Base-by-base conservation (phyloP, 2,329 filamentous ascomycete genomes). In the Aspergillus jensenii region DNA sequence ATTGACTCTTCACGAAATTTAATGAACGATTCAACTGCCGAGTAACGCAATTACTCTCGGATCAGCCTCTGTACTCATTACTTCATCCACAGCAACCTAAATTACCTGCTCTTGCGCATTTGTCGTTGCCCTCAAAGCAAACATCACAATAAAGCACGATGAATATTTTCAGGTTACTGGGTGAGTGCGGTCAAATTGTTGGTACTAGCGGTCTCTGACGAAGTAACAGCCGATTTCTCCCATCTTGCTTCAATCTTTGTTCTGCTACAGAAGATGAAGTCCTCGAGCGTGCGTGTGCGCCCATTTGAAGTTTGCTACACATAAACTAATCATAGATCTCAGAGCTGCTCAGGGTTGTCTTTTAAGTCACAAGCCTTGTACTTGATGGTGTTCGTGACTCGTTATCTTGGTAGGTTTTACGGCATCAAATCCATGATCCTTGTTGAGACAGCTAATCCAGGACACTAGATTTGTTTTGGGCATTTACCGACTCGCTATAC, bases 301-400 rank as follows among this genome's bases (percentile, higher is more conserved):
- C 25, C 21, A 7, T 40, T 19, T 40, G 27, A 6, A 21, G 21
- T 19, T 37, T 19, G 14, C 21, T 58, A 25, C 15, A 11, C 15
- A 33, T 40, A 21, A 11, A 46, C 60, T 64, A 52, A 65, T 52
- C 11, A 17, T 21, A 21, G 41, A 25, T 60, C 43, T 33, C 54
- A 97, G 93, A 97, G 93, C 82, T 96, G 93, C 75, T 89, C 93
- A 43, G 95, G 95, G 68, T 93, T 99, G 77, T 99, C 95, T 15
- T 98, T 99, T 85, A 99, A 99, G 77, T 97, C 93, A 61, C 95
- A 99, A 83, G 91, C 88, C 51, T 84, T 99, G 57, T 99, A 99
- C 78, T 82, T 98, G 66, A 80, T 96, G 45, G 95, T 99, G 69
- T 99, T 99, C 77, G 74, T 96, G 44, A 96, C 93, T 62, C 87